Conservation (phyloP, 106 monocot genomes). For the Acanthochlamys bracteata region DNA sequence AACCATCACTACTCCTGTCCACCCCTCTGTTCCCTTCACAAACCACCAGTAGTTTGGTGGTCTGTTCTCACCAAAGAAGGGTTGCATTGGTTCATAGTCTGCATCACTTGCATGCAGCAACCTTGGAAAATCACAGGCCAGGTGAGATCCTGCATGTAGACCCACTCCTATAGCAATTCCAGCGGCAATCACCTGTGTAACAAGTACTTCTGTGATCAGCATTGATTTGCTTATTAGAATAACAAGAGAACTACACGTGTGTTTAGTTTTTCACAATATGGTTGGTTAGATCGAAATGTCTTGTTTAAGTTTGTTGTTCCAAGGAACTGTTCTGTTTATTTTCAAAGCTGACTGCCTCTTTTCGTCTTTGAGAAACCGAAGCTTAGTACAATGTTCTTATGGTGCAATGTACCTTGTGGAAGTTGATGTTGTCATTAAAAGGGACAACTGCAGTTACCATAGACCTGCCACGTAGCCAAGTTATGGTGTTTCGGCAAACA, state of each 20-base stretch:
- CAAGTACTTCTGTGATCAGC: background rate
- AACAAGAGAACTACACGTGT: too few species aligned
- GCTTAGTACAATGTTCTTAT: too few species aligned
- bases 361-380: too few species aligned
- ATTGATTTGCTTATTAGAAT: too few species aligned
- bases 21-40: slow-evolving; percentile 6
- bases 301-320: too few species aligned
- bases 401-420: slow-evolving; percentile 5
- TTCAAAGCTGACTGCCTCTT: too few species aligned
- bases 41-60: slow-evolving; percentile 11
- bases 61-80: background rate
- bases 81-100: background rate
- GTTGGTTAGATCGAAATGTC: too few species aligned
- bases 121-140: background rate
- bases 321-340: too few species aligned
- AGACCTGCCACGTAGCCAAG: slow-evolving; percentile 28
- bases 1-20: slow-evolving; percentile 6
- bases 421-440: slow-evolving; percentile 24
- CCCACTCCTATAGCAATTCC: background rate
- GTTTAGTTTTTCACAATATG: too few species aligned
- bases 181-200: background rate
- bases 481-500: slow-evolving; percentile 39
- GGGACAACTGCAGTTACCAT: slow-evolving; percentile 16
- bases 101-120: background rate
- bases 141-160: background rate